Evolutionary conservation across 345 rosid species (phyloP).

Genomic region (Eucalyptus caleyi): DNA sequence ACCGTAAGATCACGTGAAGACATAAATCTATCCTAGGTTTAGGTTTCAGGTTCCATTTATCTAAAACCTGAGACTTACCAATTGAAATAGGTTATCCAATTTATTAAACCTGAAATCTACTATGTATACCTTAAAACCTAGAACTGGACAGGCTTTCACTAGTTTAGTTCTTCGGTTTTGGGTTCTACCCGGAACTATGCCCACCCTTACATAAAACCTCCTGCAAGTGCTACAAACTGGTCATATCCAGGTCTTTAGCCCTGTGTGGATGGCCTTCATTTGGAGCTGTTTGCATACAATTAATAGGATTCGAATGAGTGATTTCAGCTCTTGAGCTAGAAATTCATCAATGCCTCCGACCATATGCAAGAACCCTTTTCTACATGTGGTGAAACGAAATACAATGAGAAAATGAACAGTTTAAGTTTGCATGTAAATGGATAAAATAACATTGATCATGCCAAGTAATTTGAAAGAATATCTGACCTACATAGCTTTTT

Average conservation of each 20-base stretch:
- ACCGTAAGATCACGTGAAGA: too few relatives aligned
- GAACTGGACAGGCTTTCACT: rapidly evolving
- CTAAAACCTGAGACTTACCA: too few relatives aligned
- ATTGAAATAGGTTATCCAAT: too few relatives aligned
- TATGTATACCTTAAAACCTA: too few relatives aligned
- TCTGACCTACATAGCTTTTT: background rate
- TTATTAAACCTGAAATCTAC: too few relatives aligned
- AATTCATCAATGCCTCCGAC: background rate
- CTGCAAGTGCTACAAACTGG: background rate
- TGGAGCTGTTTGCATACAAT: background rate
- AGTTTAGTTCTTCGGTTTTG: too few relatives aligned
- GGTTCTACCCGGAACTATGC: too few relatives aligned
- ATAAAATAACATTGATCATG: background rate
- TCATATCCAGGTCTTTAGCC: background rate
- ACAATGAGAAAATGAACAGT: background rate
- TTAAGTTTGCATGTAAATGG: background rate
- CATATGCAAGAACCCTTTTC: background rate
- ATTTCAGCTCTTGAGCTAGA: background rate
- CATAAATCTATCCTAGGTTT: too few relatives aligned
- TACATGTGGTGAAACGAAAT: background rate
- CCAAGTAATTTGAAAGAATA: background rate
- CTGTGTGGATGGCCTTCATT: background rate
- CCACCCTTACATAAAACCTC: background rate
- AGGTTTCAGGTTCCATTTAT: too few relatives aligned
- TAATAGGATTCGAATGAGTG: background rate